Percentiles rank a stretch among this genome's conserved stretches.
These are phyloP conservation scores for Zizania latifolia DNA, from an alignment of 176 grass and related monocot genomes.

Conservation along the genomic window DNA sequence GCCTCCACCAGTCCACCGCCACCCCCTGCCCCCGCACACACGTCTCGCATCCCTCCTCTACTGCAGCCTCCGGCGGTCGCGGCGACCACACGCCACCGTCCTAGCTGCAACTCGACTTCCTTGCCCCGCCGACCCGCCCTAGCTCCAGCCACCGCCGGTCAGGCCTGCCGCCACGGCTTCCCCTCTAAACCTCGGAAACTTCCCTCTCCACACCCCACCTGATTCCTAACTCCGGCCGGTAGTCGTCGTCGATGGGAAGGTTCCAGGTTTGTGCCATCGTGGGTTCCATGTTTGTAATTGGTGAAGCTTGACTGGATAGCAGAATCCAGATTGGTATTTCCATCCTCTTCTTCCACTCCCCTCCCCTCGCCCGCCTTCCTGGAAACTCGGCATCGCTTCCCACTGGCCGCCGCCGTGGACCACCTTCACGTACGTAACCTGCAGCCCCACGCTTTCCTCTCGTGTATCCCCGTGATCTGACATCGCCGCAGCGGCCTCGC, in stretches of 20 bases:
- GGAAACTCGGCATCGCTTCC: not conserved
- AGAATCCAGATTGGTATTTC: not conserved
- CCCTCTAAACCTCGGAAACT: not conserved
- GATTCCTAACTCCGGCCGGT: not conserved
- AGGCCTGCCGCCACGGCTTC: not conserved
- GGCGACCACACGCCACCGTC: no score
- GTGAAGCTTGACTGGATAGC: not conserved
- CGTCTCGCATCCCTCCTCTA: no score
- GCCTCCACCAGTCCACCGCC: no score
- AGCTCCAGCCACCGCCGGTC: not conserved
- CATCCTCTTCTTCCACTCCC: not conserved
- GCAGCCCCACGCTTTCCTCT: not conserved
- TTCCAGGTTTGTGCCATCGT: not conserved
- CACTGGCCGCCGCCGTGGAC: not conserved
- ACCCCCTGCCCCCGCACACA: no score
- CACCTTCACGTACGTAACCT: not conserved
- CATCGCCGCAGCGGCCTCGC: no score
- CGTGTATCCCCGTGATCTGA: not conserved
- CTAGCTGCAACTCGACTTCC: no score
- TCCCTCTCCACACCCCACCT: not conserved
- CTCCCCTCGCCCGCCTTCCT: not conserved
- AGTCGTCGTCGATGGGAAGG: not conserved
- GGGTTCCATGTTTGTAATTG: not conserved
- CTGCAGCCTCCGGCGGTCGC: no score
- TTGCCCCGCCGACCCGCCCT: no score